Conservation (phyloP, 2,329 filamentous ascomycete species). For the Fusarium liriodendri region DNA sequence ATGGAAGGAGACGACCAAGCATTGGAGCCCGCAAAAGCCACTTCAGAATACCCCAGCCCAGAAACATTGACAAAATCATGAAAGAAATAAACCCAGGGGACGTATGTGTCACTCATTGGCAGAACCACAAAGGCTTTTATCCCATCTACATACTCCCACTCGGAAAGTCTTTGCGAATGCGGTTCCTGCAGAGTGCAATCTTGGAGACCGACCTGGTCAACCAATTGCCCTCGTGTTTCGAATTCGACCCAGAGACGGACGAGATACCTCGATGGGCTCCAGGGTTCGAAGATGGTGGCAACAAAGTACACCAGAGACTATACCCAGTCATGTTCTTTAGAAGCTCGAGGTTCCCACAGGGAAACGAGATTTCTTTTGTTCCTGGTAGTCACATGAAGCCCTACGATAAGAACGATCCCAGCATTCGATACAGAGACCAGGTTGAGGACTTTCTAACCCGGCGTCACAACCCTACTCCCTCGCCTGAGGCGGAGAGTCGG, state of each 20-base stretch:
- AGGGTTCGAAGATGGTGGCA: slow-evolving; percentile 10
- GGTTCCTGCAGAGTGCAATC: not conserved
- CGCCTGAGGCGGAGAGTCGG: not conserved
- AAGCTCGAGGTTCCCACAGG: not conserved
- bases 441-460: not conserved
- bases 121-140: not conserved
- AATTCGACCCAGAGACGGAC: not conserved
- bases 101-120: not conserved
- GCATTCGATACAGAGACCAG: not conserved
- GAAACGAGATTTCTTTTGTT: not conserved
- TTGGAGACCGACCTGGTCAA: not conserved
- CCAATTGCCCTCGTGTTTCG: not conserved
- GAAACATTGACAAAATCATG: not conserved
- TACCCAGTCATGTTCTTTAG: slow-evolving; percentile 11
- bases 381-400: not conserved
- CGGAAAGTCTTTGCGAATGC: not conserved
- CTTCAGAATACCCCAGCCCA: not conserved
- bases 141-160: slow-evolving; percentile 3
- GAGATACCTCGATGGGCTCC: not conserved
- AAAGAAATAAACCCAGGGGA: not conserved
- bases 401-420: not conserved
- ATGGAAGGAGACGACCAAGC: not conserved
- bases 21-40: not conserved
- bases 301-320: not conserved
- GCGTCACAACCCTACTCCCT: not conserved